Evolutionary conservation across 1,284 basidiomycete genomes (phyloP).

Genomic region (Takashimella tepidaria): DNA sequence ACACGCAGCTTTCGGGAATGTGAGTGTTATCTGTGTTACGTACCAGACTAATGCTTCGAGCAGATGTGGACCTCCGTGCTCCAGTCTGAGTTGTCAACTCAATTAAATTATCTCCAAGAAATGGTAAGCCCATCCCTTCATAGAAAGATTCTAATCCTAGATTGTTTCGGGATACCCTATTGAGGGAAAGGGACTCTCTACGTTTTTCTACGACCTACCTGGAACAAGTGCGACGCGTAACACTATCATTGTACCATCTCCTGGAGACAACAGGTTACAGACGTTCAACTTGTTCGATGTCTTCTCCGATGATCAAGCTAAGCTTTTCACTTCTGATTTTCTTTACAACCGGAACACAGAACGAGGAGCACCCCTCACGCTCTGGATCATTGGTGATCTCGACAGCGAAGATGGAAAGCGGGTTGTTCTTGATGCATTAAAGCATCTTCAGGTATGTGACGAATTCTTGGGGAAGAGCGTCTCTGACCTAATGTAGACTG

Average conservation of each 20-base stretch:
- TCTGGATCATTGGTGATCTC: conserved; percentile 74
- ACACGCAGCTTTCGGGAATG: conserved; percentile 64
- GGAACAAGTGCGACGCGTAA: conserved; percentile 66
- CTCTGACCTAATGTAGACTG: conserved; percentile 11
- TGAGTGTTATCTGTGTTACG: conserved; percentile 46
- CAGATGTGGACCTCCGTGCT: conserved; percentile 57
- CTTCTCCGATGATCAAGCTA: conserved; percentile 22
- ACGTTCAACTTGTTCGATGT: conserved; percentile 29
- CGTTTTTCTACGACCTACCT: conserved; percentile 86
- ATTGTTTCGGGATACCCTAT: background rate
- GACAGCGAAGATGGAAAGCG: conserved; percentile 58
- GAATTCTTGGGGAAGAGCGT: background rate
- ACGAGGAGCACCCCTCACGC: conserved; percentile 47
- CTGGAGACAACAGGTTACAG: conserved; percentile 23
- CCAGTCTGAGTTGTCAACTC: conserved; percentile 59
- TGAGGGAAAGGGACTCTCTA: conserved; percentile 55
- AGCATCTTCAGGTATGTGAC: conserved; percentile 56
- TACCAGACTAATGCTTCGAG: conserved; percentile 1
- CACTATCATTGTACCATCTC: conserved; percentile 37
- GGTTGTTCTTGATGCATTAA: conserved; percentile 60
- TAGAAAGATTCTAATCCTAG: background rate
- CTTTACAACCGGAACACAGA: conserved; percentile 53
- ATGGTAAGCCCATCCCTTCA: conserved; percentile 51
- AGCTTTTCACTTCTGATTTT: conserved; percentile 50
- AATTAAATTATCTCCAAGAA: conserved; percentile 66